Evolutionary conservation across 148 eudicot genomes (phyloP).

Genomic region (Spergularia marina): DNA sequence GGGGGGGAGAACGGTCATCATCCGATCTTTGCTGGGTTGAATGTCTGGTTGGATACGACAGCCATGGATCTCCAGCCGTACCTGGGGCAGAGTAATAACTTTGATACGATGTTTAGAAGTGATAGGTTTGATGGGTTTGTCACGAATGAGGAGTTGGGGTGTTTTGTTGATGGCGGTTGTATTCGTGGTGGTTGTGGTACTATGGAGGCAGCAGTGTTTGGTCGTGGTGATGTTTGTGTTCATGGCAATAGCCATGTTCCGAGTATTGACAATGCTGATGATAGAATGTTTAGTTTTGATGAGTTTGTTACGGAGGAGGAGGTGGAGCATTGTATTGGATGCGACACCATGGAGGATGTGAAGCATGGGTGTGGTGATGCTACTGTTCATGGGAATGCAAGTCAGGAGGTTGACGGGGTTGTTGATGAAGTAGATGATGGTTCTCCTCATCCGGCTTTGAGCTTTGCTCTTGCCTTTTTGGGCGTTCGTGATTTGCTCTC

Average conservation of each 20-base stretch:
- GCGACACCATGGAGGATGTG: constrained; percentile 13
- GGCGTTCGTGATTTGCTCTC: constrained; percentile 64
- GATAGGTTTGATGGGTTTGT: constrained; percentile 7
- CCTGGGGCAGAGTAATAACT: constrained; percentile 27
- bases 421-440: constrained; percentile 33
- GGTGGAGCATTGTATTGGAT: constrained; percentile 8
- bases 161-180: constrained; percentile 21
- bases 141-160: constrained; percentile 20
- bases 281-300: neutral
- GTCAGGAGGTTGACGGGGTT: constrained; percentile 13
- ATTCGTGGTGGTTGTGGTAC: constrained; percentile 19
- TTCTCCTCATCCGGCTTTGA: constrained; percentile 54
- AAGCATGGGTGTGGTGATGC: constrained; percentile 2
- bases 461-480: constrained; percentile 59
- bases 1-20: constrained; percentile 34
- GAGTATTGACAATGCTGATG: constrained; percentile 1
- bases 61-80: constrained; percentile 46
- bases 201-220: constrained; percentile 16
- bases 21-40: constrained; percentile 47
- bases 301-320: constrained; percentile 18
- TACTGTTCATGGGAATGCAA: constrained; percentile 17
- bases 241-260: too few species aligned
- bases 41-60: constrained; percentile 43
- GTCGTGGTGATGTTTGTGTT: neutral
- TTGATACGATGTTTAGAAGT: constrained; percentile 26